Evolutionary conservation across 179 eudicot genomes (phyloP).

Genomic region (Beta macrorhiza): DNA sequence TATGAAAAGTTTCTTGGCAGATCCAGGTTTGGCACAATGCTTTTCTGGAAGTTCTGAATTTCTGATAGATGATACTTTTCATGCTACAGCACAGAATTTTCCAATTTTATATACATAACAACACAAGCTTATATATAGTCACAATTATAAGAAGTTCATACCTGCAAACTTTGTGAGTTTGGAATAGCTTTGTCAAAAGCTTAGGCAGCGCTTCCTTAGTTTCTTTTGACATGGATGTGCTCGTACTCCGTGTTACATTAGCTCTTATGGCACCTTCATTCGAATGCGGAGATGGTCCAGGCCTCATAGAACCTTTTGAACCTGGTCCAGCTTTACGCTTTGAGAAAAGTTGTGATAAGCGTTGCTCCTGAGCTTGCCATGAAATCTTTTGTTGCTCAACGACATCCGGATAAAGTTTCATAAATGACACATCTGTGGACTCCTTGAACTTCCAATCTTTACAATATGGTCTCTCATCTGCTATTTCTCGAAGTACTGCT

Average conservation of each 20-base stretch:
- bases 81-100: neutral
- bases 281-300: constrained; percentile 33
- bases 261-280: constrained; percentile 33
- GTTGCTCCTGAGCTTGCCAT: constrained; percentile 42
- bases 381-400: constrained; percentile 46
- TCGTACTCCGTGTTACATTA: constrained; percentile 34
- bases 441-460: constrained; percentile 79
- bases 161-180: constrained; percentile 78
- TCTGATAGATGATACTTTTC: neutral
- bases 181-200: constrained; percentile 60
- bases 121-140: neutral
- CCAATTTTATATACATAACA: neutral
- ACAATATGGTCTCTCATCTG: constrained; percentile 50
- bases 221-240: constrained; percentile 50
- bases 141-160: constrained; percentile 19
- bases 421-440: constrained; percentile 53
- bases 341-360: constrained; percentile 23
- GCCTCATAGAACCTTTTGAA: constrained; percentile 28
- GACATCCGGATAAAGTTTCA: constrained; percentile 48
- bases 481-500: constrained; percentile 46
- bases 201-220: constrained; percentile 62
- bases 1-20: neutral
- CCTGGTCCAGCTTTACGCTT: constrained; percentile 9
- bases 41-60: neutral
- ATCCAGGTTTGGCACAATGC: neutral